These are phyloP conservation scores for Thalassiosira livingstoniorum DNA, from an alignment of 352 stramenopile species.

Conservation along the genomic window DNA sequence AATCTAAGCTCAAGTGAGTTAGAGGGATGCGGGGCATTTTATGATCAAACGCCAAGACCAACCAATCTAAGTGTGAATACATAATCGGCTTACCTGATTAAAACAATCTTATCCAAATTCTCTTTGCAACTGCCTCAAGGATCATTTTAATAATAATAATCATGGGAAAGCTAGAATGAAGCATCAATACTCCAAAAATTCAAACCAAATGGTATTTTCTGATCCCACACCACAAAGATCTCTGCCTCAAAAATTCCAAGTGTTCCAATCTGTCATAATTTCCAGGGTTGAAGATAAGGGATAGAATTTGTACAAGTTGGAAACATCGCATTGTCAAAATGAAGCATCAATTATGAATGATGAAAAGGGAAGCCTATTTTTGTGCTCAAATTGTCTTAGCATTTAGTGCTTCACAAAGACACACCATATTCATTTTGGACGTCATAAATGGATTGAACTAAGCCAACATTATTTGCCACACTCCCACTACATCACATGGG, in stretches of 20 bases:
- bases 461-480: background rate
- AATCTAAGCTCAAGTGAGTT: background rate
- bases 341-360: constrained; percentile 23
- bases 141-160: background rate
- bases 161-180: constrained; percentile 14
- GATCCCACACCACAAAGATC: constrained; percentile 11
- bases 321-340: constrained; percentile 25
- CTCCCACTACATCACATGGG: constrained; percentile 9
- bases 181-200: constrained; percentile 41
- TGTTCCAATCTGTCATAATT: constrained; percentile 21
- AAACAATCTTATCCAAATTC: background rate
- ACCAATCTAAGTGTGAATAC: constrained; percentile 1
- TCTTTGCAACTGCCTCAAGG: constrained; percentile 19
- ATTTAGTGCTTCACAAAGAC: background rate
- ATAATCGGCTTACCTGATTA: constrained; percentile 4
- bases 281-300: constrained; percentile 30
- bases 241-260: constrained; percentile 8
- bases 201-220: constrained; percentile 6
- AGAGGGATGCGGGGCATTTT: constrained; percentile 1
- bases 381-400: background rate
- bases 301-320: constrained; percentile 17
- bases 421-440: background rate
- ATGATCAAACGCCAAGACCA: constrained; percentile 9
- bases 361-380: constrained; percentile 15
- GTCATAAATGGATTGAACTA: constrained; percentile 19